These are phyloP conservation scores for Plasmodium reichenowi DNA, from an alignment of 169 alveolate genomes.

Conservation along the genomic window DNA sequence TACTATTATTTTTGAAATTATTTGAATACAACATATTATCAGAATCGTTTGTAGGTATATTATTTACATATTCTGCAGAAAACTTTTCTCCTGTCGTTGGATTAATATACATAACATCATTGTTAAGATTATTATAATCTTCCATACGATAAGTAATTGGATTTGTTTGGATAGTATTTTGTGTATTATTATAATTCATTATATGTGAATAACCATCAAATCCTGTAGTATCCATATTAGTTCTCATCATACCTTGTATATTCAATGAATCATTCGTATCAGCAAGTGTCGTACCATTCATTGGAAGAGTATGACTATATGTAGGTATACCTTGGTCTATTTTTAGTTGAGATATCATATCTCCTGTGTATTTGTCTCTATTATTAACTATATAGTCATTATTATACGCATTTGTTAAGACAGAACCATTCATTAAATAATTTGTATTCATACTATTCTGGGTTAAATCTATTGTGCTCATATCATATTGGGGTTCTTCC, in stretches of 20 bases:
- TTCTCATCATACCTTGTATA: conserved; percentile 75
- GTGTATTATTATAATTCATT: conserved; percentile 75
- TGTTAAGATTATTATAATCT: conserved; percentile 18
- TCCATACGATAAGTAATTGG: conserved; percentile 48
- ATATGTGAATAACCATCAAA: conserved; percentile 61
- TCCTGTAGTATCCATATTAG: conserved; percentile 47
- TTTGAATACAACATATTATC: conserved; percentile 50
- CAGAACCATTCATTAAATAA: conserved; percentile 70
- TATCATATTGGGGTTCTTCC: conserved; percentile 47
- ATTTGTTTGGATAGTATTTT: conserved; percentile 46
- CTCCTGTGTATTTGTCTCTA: conserved; percentile 53
- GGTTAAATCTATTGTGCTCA: conserved; percentile 28
- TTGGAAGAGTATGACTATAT: conserved; percentile 63
- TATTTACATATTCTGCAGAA: conserved; percentile 53
- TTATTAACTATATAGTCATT: conserved; percentile 22
- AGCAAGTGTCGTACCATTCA: conserved; percentile 27
- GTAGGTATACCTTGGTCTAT: conserved; percentile 46
- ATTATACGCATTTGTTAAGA: conserved; percentile 34
- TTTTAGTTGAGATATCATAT: conserved; percentile 48
- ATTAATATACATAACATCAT: conserved; percentile 62
- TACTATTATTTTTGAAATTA: conserved; percentile 46
- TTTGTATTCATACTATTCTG: conserved; percentile 50
- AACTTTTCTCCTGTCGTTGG: conserved; percentile 36
- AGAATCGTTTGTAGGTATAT: conserved; percentile 28
- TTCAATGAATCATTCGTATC: conserved; percentile 36